These are phyloP conservation scores for Apodospora peruviana DNA, from an alignment of 495 filamentous ascomycete genomes.

Conservation along the genomic window DNA sequence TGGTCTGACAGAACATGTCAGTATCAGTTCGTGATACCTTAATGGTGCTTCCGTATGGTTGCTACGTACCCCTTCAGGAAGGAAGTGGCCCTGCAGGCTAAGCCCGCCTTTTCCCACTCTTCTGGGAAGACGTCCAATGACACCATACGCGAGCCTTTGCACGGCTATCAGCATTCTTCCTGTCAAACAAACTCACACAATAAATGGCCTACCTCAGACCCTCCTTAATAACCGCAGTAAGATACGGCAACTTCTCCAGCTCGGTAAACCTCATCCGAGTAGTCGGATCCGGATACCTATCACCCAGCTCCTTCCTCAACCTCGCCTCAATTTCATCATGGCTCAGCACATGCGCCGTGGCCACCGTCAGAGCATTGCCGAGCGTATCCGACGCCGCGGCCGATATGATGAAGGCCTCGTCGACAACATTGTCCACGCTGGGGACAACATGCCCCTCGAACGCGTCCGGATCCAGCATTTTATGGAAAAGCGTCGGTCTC, in stretches of 20 bases:
- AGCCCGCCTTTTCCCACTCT: constrained; percentile 5
- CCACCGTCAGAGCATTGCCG: constrained; percentile 33
- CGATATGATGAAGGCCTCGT: constrained; percentile 7
- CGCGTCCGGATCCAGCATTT: constrained; percentile 1
- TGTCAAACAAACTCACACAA: too few species aligned
- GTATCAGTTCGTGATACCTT: not conserved
- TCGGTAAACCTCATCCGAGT: constrained; percentile 4
- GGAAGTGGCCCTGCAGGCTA: constrained; percentile 6
- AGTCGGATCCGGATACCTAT: constrained; percentile 27
- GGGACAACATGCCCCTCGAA: not conserved
- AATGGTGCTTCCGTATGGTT: not conserved
- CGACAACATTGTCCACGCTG: not conserved
- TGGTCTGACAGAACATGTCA: constrained; percentile 13
- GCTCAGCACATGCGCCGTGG: constrained; percentile 25
- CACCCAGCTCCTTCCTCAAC: constrained; percentile 26
- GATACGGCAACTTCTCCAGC: constrained; percentile 28
- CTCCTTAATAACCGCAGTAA: constrained; percentile 30
- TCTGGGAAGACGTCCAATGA: constrained; percentile 24
- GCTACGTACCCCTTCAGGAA: constrained; percentile 5
- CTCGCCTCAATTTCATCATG: constrained; percentile 26
- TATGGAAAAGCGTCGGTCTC: constrained; percentile 9
- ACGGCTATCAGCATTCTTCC: not conserved
- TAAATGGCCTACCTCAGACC: constrained; percentile 6
- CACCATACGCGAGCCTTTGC: constrained; percentile 13
- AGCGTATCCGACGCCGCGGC: constrained; percentile 36